These are phyloP conservation scores for Melocanna baccifera DNA, from an alignment of 176 grass and related monocot genomes.

Conservation along the genomic window DNA sequence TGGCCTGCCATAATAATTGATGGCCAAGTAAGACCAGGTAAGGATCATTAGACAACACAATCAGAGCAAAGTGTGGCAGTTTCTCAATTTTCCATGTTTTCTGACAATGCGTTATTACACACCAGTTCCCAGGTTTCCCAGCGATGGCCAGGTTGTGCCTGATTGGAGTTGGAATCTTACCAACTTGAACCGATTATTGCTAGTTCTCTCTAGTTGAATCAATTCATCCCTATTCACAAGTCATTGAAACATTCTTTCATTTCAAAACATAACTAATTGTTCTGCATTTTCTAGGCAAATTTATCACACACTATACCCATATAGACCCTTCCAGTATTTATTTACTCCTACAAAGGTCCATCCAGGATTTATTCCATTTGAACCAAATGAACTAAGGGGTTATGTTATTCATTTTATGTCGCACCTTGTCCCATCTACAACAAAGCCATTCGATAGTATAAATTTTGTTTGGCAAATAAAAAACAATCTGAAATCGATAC, in stretches of 20 bases:
- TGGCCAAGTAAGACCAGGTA: background rate
- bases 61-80: background rate
- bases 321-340: background rate
- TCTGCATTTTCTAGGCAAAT: background rate
- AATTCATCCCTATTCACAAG: background rate
- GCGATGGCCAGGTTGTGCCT: background rate
- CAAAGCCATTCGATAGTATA: background rate
- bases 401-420: conserved; percentile 12
- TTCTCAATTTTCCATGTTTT: background rate
- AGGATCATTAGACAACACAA: background rate
- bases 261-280: background rate
- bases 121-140: background rate
- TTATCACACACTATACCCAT: background rate
- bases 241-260: background rate
- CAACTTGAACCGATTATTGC: background rate
- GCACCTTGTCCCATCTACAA: background rate
- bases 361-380: background rate
- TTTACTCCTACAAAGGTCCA: background rate
- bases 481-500: background rate
- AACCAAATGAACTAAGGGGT: background rate
- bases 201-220: background rate
- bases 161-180: background rate
- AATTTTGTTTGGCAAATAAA: background rate
- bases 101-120: background rate
- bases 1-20: background rate